These are phyloP conservation scores for Cutaneotrichosporon sp. DNA, from an alignment of 1,284 basidiomycete genomes.

Conservation along the genomic window DNA sequence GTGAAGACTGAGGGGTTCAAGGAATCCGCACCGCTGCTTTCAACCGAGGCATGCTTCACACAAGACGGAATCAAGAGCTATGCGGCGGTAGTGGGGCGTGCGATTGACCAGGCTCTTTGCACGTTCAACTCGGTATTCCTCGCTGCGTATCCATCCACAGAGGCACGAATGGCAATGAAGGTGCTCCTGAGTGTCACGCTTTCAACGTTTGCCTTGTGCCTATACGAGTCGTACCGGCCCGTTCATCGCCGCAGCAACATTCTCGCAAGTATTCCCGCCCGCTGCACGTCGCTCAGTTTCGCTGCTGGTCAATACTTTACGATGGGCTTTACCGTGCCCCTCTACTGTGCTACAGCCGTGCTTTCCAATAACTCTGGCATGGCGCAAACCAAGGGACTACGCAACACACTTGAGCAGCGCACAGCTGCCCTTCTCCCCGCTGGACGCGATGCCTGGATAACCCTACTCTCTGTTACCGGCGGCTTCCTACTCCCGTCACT, in stretches of 20 bases:
- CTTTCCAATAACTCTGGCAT: not conserved
- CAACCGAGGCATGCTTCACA: constrained; percentile 2
- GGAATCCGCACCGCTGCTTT: not conserved
- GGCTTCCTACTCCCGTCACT: constrained; percentile 6
- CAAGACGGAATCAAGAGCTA: constrained; percentile 1
- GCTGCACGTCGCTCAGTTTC: constrained; percentile 2
- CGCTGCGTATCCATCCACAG: not conserved
- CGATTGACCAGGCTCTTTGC: constrained; percentile 8
- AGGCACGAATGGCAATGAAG: constrained; percentile 4
- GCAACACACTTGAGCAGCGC: not conserved
- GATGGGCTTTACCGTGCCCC: constrained; percentile 5
- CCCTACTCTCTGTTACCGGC: not conserved
- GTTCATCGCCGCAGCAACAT: not conserved
- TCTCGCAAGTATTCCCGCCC: not conserved
- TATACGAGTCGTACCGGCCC: constrained; percentile 8
- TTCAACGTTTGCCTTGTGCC: not conserved
- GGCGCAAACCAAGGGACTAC: not conserved
- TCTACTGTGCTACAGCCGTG: constrained; percentile 4
- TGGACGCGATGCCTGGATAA: constrained; percentile 7
- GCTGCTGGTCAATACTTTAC: constrained; percentile 8
- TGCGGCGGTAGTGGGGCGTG: not conserved
- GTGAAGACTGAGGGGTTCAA: not conserved
- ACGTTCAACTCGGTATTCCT: constrained; percentile 9
- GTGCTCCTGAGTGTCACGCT: constrained; percentile 6
- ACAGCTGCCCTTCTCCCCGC: constrained; percentile 1